phyloP scores from a whole-genome alignment of 345 rosid species.

The Toxicodendron radicans region DNA sequence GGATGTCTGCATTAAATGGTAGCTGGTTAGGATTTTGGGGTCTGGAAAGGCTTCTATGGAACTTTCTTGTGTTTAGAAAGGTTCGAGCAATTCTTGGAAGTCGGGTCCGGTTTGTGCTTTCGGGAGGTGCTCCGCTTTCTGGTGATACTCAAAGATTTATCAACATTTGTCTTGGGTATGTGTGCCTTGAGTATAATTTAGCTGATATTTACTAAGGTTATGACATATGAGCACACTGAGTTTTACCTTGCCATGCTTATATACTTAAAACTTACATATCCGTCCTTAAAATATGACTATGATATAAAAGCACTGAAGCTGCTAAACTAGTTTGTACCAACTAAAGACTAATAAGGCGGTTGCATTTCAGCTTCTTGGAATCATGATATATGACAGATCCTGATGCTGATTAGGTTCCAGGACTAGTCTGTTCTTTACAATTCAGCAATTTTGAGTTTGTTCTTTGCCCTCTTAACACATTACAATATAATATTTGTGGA shows the following conservation, averaged over 20 bases:
- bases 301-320: neutral
- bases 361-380: neutral
- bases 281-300: neutral
- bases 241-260: neutral
- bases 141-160: slow-evolving; percentile 97
- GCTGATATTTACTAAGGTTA: slow-evolving; percentile 17
- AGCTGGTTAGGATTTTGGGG: slow-evolving; percentile 99
- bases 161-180: slow-evolving; percentile 96
- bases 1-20: slow-evolving; percentile 91
- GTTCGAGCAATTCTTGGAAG: slow-evolving; percentile 91
- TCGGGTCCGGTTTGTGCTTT: slow-evolving; percentile 83
- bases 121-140: slow-evolving; percentile 99
- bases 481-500: no score
- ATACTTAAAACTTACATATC: neutral
- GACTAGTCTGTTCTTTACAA: neutral
- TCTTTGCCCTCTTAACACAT: neutral
- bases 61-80: slow-evolving; percentile 79
- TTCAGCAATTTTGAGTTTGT: neutral
- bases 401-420: neutral
- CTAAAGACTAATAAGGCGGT: neutral
- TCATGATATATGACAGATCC: neutral
- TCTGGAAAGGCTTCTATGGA: slow-evolving; percentile 78
- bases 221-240: slow-evolving; percentile 1
- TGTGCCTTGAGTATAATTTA: slow-evolving; percentile 25
- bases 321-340: neutral